Conservation (phyloP, 1,284 basidiomycete species). For the Jaminaea rosea region DNA sequence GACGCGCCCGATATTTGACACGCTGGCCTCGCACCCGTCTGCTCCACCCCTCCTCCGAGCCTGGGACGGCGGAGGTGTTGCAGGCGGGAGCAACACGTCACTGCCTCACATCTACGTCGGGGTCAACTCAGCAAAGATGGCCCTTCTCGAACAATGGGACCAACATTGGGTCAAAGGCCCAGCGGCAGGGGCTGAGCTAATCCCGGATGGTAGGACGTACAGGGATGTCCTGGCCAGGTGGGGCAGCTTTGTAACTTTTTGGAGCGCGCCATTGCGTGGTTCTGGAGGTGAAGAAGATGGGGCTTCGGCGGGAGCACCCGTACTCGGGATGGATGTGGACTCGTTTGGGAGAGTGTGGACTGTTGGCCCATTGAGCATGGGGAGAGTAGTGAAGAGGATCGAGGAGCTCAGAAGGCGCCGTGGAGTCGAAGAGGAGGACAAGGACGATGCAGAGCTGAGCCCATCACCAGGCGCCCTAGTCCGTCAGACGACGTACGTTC, state of each 20-base stretch:
- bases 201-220: background rate
- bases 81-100: background rate
- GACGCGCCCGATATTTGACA: background rate
- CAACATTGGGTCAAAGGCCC: background rate
- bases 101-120: background rate
- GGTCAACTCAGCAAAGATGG: background rate
- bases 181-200: background rate
- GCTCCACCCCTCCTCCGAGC: background rate
- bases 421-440: background rate
- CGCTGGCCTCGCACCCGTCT: background rate
- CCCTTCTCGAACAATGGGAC: background rate
- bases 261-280: background rate
- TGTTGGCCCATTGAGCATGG: background rate
- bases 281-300: too few relatives aligned
- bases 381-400: background rate
- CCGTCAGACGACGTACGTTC: conserved; percentile 8
- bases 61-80: background rate
- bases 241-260: background rate
- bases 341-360: background rate
- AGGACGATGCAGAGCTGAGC: background rate
- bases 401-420: background rate
- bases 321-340: background rate
- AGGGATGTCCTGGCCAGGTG: background rate
- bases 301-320: too few relatives aligned
- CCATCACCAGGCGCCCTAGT: background rate